Evolutionary conservation across 2,329 filamentous ascomycete genomes (phyloP), one percentile per base, ranked within the genome.

Genomic region (Stachybotrys echinatus): DNA sequence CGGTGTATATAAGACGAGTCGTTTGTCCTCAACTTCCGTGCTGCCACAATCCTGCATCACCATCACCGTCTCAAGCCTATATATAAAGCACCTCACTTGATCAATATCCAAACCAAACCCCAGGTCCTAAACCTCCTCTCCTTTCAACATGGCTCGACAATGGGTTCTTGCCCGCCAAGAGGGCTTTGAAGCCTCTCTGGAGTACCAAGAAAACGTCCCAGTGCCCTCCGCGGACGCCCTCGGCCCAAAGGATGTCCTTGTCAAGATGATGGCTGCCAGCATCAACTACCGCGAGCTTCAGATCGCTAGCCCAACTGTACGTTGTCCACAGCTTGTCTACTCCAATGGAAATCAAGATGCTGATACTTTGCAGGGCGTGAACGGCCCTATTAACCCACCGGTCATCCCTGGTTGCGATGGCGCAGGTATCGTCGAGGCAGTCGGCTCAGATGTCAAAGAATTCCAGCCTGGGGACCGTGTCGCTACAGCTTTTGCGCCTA

Each of bases 171-270:
- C 56, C 17, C 50, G 60, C 50, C 66, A 70, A 47, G 54, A 64
- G 18, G 67, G 65, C 48, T 69, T 66, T 20, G 63, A 68, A 8
- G 55, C 50, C 2, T 68, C 66, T 1, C 61, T 69, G 12, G 54
- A 65, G 42, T 69, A 66, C 27, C 55, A 68, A 19, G 47, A 60
- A 8, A 53, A 64, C 18, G 31, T 62, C 18, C 47, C 12, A 17
- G 23, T 59, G 0, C 51, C 55, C 0, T 43, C 42, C 0, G 12
- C 50, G 38, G 27, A 51, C 14, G 63, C 76, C 49, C 57, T 83
- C 2, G 80, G 77, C 3, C 74, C 83, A 42, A 73, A 76, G 48
- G 80, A 85, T 44, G 80, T 85, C 5, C 68, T 86, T 5, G 79
- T 86, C 55, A 80, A 82, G 62, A 68, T 78, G 2, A 59, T 72